Base-by-base conservation (phyloP, 2,329 filamentous ascomycete genomes). In the Aspergillus candidus region DNA sequence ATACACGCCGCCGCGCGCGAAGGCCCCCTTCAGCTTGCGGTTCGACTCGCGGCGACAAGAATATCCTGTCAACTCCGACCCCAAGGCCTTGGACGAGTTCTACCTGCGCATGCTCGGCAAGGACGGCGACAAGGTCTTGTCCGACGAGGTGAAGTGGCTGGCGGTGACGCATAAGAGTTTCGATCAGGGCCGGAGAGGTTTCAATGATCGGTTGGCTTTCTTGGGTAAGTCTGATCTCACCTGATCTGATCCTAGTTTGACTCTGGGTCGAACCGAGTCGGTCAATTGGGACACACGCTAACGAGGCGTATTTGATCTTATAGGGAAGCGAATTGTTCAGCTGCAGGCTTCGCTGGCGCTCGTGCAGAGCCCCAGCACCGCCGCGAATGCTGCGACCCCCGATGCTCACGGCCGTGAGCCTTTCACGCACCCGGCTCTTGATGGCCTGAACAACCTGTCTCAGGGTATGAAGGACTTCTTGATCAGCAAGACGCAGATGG, bases 131-230 rank as follows among this genome's bases (percentile, higher is more conserved):
- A 79, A 77, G 56, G 66, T 93, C 64, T 74, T 98, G 46, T 83
- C 85, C 2, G 90, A 96, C 12, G 91, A 98, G 71, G 76, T 93
- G 50, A 97, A 96, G 72, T 98, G 93, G 93, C 73, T 97, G 60
- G 90, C 90, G 27, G 80, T 98, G 44, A 98, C 93, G 53, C 93
- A 97, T 69, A 97, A 97, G 79, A 96, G 89, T 69, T 97, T 95
- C 62, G 91, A 98, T 64, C 89, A 97, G 62, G 93, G 90, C 41
- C 77, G 88, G 60, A 83, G 90, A 74, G 91, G 91, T 1, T 95
- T 91, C 72, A 98, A 98, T 66, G 91, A 96, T 60, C 80, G 88
- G 50, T 73, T 98, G 67, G 87, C 89, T n/a, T 89, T 87, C 61
- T 73, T 94, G 42, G 91, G 88, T 94, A 78, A 47, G 72, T 60